Evolutionary conservation across 176 grass and related monocot species (phyloP), one percentile per base, ranked within the genome.

Genomic region (Luzula sylvatica): DNA sequence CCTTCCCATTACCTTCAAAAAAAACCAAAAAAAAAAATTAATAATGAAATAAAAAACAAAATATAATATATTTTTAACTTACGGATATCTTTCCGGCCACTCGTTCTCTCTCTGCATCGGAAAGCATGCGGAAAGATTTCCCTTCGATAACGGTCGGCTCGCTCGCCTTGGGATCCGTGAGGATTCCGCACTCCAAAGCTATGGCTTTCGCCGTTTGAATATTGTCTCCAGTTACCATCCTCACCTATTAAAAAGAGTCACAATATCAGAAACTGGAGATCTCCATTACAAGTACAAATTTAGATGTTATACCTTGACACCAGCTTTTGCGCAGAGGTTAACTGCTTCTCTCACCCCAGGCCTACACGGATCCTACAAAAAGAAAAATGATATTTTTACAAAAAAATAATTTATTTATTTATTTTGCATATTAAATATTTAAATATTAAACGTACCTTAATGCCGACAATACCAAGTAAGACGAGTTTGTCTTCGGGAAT

Each of bases 181-280:
- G 78, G 70, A 96, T 89, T n/a, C 85, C 90, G 13, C 90, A 96
- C 51, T 96, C 90, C 27, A 96, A 78, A 38, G 90, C 81, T 61
- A 96, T 96, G 48, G 90, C 84, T 80, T 77, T 89, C 3, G 90
- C 90, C 38, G 85, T 96, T 60, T 96, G 80, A 59, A 96, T 43
- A 61, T 96, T 96, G 62, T 96, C 90, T 15, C 90, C 90, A 9
- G 90, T 96, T 43, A 86, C 74, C 90, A 96, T 96, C 19, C 90
- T 83, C 35, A 96, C 90, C 90, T 96, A 62, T 41, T 27, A 68
- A 24, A 46, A 12, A 63, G 27, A 32, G 24, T n/a, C n/a, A 11
- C 23, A 20, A 47, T 6, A 8, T 22, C 7, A 56, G 38, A 42
- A 45, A 15, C 23, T n/a, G 30, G 30, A 35, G 30, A 35, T 35